Base-by-base conservation (phyloP, 306 rosid genomes). In the Gastrolobium bilobum region DNA sequence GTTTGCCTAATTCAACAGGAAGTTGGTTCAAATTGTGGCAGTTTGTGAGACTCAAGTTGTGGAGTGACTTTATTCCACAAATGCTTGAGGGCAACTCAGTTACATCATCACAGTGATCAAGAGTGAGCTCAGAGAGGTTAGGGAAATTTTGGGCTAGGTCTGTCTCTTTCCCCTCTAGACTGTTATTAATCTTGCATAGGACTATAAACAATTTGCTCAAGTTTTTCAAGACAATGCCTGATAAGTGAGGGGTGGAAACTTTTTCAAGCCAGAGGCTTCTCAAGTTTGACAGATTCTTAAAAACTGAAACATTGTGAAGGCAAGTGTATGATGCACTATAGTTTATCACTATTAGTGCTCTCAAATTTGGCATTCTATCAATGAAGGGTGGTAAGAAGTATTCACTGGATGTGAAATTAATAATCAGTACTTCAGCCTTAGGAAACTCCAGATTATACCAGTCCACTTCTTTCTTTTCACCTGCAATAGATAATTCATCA, bases 191-290 rank as follows among this genome's bases (percentile, higher is more conserved):
- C 82, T 91, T 88, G 86, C 97, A 92, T 0, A 87, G 84, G 68
- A 94, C 85, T 7, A 94, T 65, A 5, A 85, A 91, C n/a, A 94
- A 56, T 63, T 92, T 94, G 20, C 85, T 75, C 53, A 92, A 71
- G 48, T 73, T 79, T 74, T 65, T 86, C 56, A 88, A 50, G 39
- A 83, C 79, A 44, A 71, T 20, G 65, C 64, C 66, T 39, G 88
- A 83, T 14, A 91, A 80, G 6, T 81, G 84, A 3, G 97, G 93
- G 40, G 87, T 85, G 3, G 86, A 83, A 33, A 91, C 86, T 48
- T 91, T 94, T 81, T 94, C 99, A 34, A 94, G 97, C 99, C 97
- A 94, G 10, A 94, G 89, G 85, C 95, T 90, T 73, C 87, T 88
- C 68, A 92, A 72, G 76, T 83, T 80, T 10, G 65, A n/a, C 76